Evolutionary conservation across 2,329 filamentous ascomycete genomes (phyloP), one percentile per base, ranked within the genome.

Genomic region (Alternaria triticina): DNA sequence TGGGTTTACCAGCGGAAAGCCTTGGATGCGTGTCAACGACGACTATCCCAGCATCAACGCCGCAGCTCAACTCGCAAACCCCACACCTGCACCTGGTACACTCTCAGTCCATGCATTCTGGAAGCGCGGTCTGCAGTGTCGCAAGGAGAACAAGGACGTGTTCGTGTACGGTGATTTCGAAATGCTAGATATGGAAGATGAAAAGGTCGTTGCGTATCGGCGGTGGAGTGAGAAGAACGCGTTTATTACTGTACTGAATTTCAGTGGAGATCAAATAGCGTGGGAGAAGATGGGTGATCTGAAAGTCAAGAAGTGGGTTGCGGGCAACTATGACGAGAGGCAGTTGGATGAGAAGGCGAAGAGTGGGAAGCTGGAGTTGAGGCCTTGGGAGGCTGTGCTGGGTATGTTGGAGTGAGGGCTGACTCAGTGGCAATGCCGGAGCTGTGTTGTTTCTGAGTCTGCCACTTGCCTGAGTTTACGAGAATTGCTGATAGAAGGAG

Each of bases 101-200:
- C 73, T 82, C 11, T 86, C 85, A 9, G 86, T 90, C 1, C 82
- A 88, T 63, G 82, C 84, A 28, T 91, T 90, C 77, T 91, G 89
- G 87, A 85, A 85, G 74, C 77, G 82, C 25, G 83, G 84, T 54
- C 79, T 91, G 22, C 75, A 71, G 57, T 81, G 86, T 55, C 83
- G 89, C 54, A 90, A 89, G 77, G 77, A 84, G 64, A 82, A 89
- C 71, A 83, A 84, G 30, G 84, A 88, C 28, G 79, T 88, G 6
- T 88, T 92, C 63, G 85, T 90, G 5, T 87, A 90, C 68, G 89
- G 89, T 3, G 80, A 83, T 11, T 91, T 87, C 72, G 76, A 85
- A 60, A 73, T 86, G 51, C 76, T 91, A 2, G 85, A 87, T 2
- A 77, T 82, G 0, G 81, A 87, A 4, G 55, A 78, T 58, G 60